phyloP scores from a whole-genome alignment of 2,329 filamentous ascomycete genomes.

The Corinectria fuckeliana region DNA sequence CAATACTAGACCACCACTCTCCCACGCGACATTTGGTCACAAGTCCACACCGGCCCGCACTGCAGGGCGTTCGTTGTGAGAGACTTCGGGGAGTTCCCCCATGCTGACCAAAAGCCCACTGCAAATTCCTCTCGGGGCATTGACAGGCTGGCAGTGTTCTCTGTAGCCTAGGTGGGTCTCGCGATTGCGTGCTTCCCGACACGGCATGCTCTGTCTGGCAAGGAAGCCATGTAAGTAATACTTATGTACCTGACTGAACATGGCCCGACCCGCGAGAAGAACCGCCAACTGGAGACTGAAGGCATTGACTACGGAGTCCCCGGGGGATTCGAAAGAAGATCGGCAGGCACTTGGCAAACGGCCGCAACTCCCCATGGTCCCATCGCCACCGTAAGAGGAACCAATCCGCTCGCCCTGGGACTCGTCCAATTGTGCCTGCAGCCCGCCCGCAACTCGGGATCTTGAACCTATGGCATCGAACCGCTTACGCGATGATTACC shows the following conservation, averaged over 20 bases:
- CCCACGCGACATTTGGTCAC: slow-evolving; percentile 5
- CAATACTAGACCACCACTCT: slow-evolving; percentile 28
- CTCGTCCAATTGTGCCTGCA: slow-evolving; percentile 12
- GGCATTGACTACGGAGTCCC: slow-evolving; percentile 5
- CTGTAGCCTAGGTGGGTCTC: slow-evolving; percentile 30
- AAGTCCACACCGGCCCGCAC: slow-evolving; percentile 13
- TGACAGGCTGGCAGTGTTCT: slow-evolving; percentile 26
- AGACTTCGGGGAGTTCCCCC: slow-evolving; percentile 21
- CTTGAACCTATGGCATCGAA: slow-evolving; percentile 26
- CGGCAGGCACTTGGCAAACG: slow-evolving; percentile 21
- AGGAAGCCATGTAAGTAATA: not conserved
- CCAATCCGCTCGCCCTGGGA: slow-evolving; percentile 19
- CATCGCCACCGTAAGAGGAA: slow-evolving; percentile 20
- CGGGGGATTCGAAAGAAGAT: slow-evolving; percentile 18
- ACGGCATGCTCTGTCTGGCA: slow-evolving; percentile 17
- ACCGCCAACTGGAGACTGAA: too few relatives aligned
- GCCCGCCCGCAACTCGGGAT: slow-evolving; percentile 17
- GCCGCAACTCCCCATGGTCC: slow-evolving; percentile 5
- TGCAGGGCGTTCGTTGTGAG: slow-evolving; percentile 18
- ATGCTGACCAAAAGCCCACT: slow-evolving; percentile 16
- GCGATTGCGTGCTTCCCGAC: slow-evolving; percentile 27
- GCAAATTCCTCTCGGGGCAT: slow-evolving; percentile 19
- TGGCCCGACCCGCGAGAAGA: slow-evolving; percentile 6
- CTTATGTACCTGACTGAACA: not conserved
- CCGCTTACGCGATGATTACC: slow-evolving; percentile 32